phyloP scores from a whole-genome alignment of 2,329 filamentous ascomycete genomes.

The Erysiphe neolycopersici region DNA sequence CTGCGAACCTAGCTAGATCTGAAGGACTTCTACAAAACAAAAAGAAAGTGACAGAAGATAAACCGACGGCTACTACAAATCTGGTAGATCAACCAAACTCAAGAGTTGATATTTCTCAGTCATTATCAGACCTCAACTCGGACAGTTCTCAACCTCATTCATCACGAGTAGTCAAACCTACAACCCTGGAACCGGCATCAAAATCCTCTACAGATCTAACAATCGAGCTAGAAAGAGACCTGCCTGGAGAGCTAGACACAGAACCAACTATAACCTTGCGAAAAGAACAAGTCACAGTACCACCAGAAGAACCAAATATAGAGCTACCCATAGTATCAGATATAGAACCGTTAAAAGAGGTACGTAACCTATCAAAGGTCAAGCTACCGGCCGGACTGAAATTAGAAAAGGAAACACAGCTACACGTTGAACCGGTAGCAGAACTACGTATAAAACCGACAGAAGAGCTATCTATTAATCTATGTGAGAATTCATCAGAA shows the following conservation, averaged over 20 bases:
- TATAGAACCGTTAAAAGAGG: background rate
- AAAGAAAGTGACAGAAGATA: background rate
- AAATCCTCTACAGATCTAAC: background rate
- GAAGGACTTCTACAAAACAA: background rate
- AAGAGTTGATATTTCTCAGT: no score
- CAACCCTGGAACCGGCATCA: background rate
- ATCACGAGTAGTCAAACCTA: background rate
- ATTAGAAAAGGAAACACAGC: no score
- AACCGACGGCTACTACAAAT: background rate
- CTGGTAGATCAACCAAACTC: no score
- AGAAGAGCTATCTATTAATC: no score
- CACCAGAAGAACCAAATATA: background rate
- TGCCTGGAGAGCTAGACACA: background rate
- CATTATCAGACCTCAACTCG: no score
- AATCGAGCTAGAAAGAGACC: background rate
- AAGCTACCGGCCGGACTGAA: background rate
- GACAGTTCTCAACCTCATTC: background rate
- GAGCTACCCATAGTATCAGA: background rate
- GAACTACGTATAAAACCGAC: no score
- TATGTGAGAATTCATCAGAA: no score
- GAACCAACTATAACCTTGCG: background rate
- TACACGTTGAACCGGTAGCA: no score
- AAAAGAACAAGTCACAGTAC: background rate
- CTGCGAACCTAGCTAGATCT: background rate
- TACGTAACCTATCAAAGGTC: background rate